Conservation (phyloP, 2,329 filamentous ascomycete species). For the Gaeumannomyces sp. region DNA sequence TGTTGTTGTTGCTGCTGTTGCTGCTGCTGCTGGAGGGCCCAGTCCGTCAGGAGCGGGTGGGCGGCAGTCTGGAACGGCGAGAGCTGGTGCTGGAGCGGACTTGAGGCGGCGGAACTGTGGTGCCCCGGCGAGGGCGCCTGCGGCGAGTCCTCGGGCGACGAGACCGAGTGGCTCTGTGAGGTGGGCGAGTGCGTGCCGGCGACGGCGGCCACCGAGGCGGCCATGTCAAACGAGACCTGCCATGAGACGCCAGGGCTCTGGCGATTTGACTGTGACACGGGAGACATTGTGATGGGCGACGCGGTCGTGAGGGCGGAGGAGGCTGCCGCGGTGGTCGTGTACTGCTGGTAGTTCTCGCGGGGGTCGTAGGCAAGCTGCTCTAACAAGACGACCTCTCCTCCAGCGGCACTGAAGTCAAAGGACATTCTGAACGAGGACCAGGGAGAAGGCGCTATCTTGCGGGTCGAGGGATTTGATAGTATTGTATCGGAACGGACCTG, state of each 20-base stretch:
- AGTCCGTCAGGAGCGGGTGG: constrained; percentile 52
- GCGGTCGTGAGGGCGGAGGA: constrained; percentile 30
- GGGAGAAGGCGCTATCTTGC: neutral
- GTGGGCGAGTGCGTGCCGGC: constrained; percentile 31
- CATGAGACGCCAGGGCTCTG: constrained; percentile 37
- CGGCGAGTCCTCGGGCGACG: constrained; percentile 47
- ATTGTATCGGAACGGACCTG: constrained; percentile 24
- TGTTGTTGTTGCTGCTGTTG: constrained; percentile 29
- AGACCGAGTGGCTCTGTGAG: constrained; percentile 37
- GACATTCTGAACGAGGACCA: constrained; percentile 39
- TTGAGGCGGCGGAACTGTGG: constrained; percentile 43
- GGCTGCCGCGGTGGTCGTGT: constrained; percentile 35
- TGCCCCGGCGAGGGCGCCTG: constrained; percentile 40
- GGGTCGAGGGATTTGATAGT: constrained; percentile 33
- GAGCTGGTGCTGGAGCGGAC: constrained; percentile 47
- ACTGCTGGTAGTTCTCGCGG: constrained; percentile 47
- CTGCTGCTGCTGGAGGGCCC: constrained; percentile 53
- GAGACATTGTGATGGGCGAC: constrained; percentile 28
- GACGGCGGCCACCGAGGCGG: constrained; percentile 22
- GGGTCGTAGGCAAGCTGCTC: constrained; percentile 54
- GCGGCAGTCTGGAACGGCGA: constrained; percentile 48
- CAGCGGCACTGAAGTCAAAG: constrained; percentile 53
- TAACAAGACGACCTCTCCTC: constrained; percentile 51
- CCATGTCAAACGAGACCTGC: constrained; percentile 47
- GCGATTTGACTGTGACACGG: constrained; percentile 33